A percentile compares a stretch with the other conserved stretches of the same genome.
Evolutionary conservation across 495 filamentous ascomycete genomes (phyloP).

Genomic region (Penicillium manginii): DNA sequence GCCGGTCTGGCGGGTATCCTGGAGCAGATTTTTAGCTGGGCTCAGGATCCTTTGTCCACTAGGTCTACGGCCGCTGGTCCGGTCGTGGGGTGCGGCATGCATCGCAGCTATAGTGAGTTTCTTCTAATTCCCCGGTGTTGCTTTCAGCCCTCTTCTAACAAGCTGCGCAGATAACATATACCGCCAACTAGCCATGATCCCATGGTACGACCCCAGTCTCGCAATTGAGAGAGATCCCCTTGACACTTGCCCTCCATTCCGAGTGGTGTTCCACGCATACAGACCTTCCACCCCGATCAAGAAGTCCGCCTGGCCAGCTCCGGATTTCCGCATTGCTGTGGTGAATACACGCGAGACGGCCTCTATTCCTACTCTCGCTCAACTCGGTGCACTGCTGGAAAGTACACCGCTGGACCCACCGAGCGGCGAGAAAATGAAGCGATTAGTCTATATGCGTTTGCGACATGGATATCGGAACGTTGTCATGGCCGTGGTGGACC

Average conservation of each 20-base stretch:
- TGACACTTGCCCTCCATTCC: slow-evolving; percentile 57
- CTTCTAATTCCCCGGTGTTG: not conserved
- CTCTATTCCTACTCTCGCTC: slow-evolving; percentile 67
- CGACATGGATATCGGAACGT: slow-evolving; percentile 86
- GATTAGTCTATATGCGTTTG: slow-evolving; percentile 66
- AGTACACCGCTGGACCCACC: slow-evolving; percentile 69
- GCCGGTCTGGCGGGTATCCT: slow-evolving; percentile 41
- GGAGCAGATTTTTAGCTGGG: slow-evolving; percentile 38
- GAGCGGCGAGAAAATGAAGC: slow-evolving; percentile 49
- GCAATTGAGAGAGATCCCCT: slow-evolving; percentile 19
- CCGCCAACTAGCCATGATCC: slow-evolving; percentile 72
- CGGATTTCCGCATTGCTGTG: slow-evolving; percentile 83
- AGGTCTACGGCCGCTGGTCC: slow-evolving; percentile 59
- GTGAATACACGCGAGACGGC: slow-evolving; percentile 71
- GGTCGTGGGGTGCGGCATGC: slow-evolving; percentile 73
- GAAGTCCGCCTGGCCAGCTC: slow-evolving; percentile 72
- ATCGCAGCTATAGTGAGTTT: slow-evolving; percentile 68
- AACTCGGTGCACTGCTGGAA: slow-evolving; percentile 71
- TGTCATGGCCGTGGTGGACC: slow-evolving; percentile 84
- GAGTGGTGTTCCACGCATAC: slow-evolving; percentile 76
- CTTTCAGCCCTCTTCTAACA: slow-evolving; percentile 1
- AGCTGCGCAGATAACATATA: slow-evolving; percentile 64
- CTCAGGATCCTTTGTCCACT: slow-evolving; percentile 31
- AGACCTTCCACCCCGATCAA: slow-evolving; percentile 73
- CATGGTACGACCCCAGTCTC: slow-evolving; percentile 64